Conservation (phyloP, 352 stramenopile species). For the Pythium dissimile region DNA sequence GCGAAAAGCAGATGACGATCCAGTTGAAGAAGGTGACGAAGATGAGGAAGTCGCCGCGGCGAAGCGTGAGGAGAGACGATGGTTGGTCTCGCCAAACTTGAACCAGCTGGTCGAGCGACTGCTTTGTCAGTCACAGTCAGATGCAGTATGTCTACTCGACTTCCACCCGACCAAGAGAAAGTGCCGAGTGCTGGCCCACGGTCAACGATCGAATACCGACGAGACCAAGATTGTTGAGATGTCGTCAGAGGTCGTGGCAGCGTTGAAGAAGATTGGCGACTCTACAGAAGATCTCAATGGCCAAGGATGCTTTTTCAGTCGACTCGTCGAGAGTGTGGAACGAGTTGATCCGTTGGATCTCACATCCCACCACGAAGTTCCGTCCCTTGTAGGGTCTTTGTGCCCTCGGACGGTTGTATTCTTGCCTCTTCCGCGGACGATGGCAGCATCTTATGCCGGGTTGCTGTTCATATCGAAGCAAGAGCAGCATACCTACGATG, state of each 20-base stretch:
- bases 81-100: slow-evolving; percentile 33
- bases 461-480: slow-evolving; percentile 38
- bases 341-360: slow-evolving; percentile 35
- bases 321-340: slow-evolving; percentile 38
- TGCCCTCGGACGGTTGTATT: slow-evolving; percentile 34
- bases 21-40: slow-evolving; percentile 18
- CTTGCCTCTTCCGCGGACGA: slow-evolving; percentile 41
- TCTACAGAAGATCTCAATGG: background rate
- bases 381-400: slow-evolving; percentile 13
- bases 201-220: background rate
- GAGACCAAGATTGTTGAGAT: background rate
- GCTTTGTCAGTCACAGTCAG: slow-evolving; percentile 18
- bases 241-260: background rate
- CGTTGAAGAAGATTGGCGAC: slow-evolving; percentile 15
- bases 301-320: slow-evolving; percentile 25
- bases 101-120: slow-evolving; percentile 30
- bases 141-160: slow-evolving; percentile 48
- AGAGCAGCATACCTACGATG: slow-evolving; percentile 17
- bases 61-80: slow-evolving; percentile 25
- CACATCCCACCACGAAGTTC: slow-evolving; percentile 30
- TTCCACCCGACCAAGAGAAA: slow-evolving; percentile 37
- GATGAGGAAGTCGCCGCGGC: slow-evolving; percentile 17
- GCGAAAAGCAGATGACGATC: slow-evolving; percentile 2
- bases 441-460: slow-evolving; percentile 32
- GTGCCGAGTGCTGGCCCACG: slow-evolving; percentile 31